phyloP scores from a whole-genome alignment of 139 green algal species.

The Chlamydomonas sp. region DNA sequence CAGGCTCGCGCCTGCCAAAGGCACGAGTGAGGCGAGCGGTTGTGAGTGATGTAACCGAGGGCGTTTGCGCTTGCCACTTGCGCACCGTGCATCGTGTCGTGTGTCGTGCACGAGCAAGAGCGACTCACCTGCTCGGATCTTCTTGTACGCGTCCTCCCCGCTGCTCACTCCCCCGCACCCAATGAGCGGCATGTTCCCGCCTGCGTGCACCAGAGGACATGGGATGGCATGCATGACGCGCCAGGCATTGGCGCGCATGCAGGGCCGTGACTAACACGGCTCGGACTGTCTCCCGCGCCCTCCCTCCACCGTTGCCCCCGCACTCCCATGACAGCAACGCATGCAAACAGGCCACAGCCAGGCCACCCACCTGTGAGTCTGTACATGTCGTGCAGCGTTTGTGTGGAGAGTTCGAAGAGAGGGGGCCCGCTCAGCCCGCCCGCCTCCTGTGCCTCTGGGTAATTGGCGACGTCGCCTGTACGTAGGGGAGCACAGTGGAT shows the following conservation, averaged over 20 bases:
- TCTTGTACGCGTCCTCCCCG: conserved; percentile 86
- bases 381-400: conserved; percentile 80
- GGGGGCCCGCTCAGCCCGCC: conserved; percentile 85
- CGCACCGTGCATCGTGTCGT: neutral
- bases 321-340: no score
- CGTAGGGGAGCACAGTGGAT: neutral
- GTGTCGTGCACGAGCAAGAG: no score
- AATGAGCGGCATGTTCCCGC: conserved; percentile 80
- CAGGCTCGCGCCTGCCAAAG: conserved; percentile 72
- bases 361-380: conserved; percentile 57
- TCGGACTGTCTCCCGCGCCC: no score
- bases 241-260: no score
- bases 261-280: no score
- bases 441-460: conserved; percentile 50
- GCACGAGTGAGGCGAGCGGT: neutral
- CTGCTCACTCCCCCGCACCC: conserved; percentile 78
- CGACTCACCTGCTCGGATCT: conserved; percentile 83
- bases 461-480: conserved; percentile 34
- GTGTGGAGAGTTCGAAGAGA: conserved; percentile 71
- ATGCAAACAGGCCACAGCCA: conserved; percentile 63
- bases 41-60: neutral
- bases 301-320: no score
- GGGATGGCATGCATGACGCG: no score
- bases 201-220: no score
- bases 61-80: neutral